Evolutionary conservation across 2,329 filamentous ascomycete species (phyloP).

Genomic region (Diplodia scrobiculata): DNA sequence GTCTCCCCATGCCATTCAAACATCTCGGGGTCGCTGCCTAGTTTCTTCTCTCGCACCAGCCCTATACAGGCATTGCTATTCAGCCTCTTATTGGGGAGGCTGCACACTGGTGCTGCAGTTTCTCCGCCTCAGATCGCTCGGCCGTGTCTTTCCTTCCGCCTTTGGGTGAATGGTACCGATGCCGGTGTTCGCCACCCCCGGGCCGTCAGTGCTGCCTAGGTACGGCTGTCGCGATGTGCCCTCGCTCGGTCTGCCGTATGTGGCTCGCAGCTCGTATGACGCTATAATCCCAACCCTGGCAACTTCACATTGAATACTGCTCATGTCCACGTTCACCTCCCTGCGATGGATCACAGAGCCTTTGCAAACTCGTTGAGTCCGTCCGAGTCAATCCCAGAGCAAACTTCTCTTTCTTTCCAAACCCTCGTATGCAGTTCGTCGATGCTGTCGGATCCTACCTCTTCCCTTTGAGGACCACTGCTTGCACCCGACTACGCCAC

Average conservation of each 20-base stretch:
- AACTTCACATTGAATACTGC: neutral
- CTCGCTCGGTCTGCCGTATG: conserved; percentile 4
- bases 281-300: conserved; percentile 5
- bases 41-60: neutral
- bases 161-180: conserved; percentile 20
- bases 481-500: neutral
- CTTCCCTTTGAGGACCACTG: neutral
- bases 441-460: neutral
- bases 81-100: neutral
- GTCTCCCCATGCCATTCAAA: neutral
- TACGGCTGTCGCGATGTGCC: neutral
- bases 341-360: neutral
- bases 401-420: neutral
- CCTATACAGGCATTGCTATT: neutral
- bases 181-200: conserved; percentile 16
- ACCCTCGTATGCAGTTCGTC: neutral
- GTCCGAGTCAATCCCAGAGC: neutral
- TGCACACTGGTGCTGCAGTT: neutral
- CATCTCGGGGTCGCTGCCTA: conserved; percentile 17
- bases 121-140: neutral
- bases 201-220: conserved; percentile 14
- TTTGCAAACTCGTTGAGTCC: neutral
- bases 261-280: conserved; percentile 2
- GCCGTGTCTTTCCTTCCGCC: conserved; percentile 12
- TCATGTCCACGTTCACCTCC: neutral